Base-by-base conservation (phyloP, 2,329 filamentous ascomycete genomes). In the Cercospora janseana region DNA sequence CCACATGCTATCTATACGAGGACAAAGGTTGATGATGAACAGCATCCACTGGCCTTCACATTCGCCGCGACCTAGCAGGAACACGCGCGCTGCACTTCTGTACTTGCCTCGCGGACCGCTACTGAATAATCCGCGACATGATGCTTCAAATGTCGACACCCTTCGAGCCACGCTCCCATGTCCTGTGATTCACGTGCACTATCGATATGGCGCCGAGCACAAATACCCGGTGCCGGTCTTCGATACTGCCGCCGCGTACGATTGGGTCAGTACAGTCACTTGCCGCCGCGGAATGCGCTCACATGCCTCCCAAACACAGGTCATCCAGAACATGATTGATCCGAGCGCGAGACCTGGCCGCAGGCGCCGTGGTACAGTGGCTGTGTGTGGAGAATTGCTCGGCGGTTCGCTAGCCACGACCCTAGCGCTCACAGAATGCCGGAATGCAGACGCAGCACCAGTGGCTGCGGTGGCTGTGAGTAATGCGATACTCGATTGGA, bases 401-500 rank as follows among this genome's bases (percentile, higher is more conserved):
- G 76, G 76, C 6, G 76, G 71, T 37, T 67, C 70, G 12, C 67
- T 78, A 5, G 75, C 75, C 6, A 69, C 72, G 2, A 73, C 73
- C 66, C 67, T 79, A 4, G 74, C 73, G 1, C 55, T 79, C 62
- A 78, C 75, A 7, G 76, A 79, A 60, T 77, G 73, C 52, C 67
- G 66, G 13, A 48, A 64, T 7, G 32, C 26, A 16, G 68, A 69
- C n/a, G 58, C 66, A 23, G 66, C 63, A 20, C 66, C 72, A 8
- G 68, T 78, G 23, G 63, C 61, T n/a, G 73, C 74, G 20, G 72
- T 72, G 5, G 72, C 72, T 3, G 60, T 77, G 10, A 74, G 71
- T 54, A 74, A 73, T 32, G 74, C 76, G 6, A 64, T 79, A 5
- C 63, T 70, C 8, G 73, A 78, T 54, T 79, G 76, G 76, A 63